Conservation (phyloP, 148 eudicot genomes). For the Camellia granthamiana region DNA sequence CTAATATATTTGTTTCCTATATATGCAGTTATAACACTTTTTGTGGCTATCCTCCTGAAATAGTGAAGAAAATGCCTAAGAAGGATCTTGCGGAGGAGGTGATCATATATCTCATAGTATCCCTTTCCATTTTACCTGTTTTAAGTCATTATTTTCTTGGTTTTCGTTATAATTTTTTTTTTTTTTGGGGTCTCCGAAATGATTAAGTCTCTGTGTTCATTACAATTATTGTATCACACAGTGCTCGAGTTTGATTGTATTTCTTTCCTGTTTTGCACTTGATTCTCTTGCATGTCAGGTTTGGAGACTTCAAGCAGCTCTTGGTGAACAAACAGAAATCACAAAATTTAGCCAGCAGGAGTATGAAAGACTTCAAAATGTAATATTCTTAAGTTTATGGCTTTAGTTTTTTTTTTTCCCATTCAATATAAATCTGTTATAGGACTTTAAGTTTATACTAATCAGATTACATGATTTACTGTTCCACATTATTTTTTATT, state of each 20-base stretch:
- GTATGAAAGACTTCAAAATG: slow-evolving; percentile 88
- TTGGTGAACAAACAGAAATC: slow-evolving; percentile 92
- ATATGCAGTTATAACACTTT: slow-evolving; percentile 75
- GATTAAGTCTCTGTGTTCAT: neutral
- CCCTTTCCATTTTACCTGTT: slow-evolving; percentile 8
- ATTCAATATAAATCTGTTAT: neutral
- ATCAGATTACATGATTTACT: neutral
- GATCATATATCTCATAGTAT: slow-evolving; percentile 14
- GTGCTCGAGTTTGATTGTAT: neutral
- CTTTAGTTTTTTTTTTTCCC: neutral
- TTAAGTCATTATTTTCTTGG: neutral
- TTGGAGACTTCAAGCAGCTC: slow-evolving; percentile 97
- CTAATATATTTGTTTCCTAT: slow-evolving; percentile 12
- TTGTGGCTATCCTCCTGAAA: slow-evolving; percentile 84
- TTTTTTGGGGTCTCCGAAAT: neutral
- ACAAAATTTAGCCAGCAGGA: slow-evolving; percentile 85
- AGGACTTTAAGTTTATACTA: neutral
- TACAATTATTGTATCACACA: neutral
- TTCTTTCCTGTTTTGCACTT: slow-evolving; percentile 7
- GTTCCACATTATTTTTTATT: neutral
- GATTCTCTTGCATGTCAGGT: slow-evolving; percentile 47
- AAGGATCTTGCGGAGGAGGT: slow-evolving; percentile 96
- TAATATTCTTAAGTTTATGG: slow-evolving; percentile 28
- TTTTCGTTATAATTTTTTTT: neutral
- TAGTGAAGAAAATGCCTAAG: slow-evolving; percentile 93